Percentiles rank a stretch among this genome's conserved stretches.
These are phyloP conservation scores for Alternaria incomplexa DNA, from an alignment of 2,329 filamentous ascomycete genomes.

Conservation along the genomic window DNA sequence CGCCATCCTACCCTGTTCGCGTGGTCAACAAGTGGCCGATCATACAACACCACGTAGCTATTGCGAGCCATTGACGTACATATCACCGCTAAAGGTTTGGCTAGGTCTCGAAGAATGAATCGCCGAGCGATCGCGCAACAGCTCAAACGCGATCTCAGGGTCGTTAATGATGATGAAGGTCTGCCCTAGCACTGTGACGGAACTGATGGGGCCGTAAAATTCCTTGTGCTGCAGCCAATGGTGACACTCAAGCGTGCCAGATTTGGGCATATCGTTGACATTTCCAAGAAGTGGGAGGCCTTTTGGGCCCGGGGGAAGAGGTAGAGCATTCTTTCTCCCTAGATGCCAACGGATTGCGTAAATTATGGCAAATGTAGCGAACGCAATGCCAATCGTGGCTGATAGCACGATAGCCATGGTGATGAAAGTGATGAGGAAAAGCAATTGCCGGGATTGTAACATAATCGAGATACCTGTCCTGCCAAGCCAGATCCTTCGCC, in stretches of 20 bases:
- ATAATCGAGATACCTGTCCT: neutral
- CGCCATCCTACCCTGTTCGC: constrained; percentile 25
- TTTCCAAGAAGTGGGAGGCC: constrained; percentile 58
- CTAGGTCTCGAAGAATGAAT: constrained; percentile 31
- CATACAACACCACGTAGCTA: too few relatives aligned
- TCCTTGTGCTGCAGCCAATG: constrained; percentile 55
- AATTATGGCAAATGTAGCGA: neutral
- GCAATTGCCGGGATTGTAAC: neutral
- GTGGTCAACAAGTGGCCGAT: neutral
- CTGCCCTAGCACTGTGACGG: constrained; percentile 30
- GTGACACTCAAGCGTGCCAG: constrained; percentile 45
- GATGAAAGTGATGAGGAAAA: neutral
- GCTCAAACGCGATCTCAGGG: constrained; percentile 25
- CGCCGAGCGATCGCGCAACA: constrained; percentile 28
- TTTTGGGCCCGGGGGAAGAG: constrained; percentile 59
- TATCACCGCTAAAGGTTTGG: constrained; percentile 25
- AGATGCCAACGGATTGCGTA: neutral
- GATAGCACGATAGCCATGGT: neutral
- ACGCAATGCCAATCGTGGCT: neutral
- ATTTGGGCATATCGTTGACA: constrained; percentile 54
- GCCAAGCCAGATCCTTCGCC: neutral
- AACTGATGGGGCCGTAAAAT: constrained; percentile 32
- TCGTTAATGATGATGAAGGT: constrained; percentile 35
- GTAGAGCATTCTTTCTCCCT: neutral
- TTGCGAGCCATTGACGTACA: neutral